These are phyloP conservation scores for Pestalotiopsis sp. DNA, from an alignment of 2,329 filamentous ascomycete genomes.

Conservation along the genomic window DNA sequence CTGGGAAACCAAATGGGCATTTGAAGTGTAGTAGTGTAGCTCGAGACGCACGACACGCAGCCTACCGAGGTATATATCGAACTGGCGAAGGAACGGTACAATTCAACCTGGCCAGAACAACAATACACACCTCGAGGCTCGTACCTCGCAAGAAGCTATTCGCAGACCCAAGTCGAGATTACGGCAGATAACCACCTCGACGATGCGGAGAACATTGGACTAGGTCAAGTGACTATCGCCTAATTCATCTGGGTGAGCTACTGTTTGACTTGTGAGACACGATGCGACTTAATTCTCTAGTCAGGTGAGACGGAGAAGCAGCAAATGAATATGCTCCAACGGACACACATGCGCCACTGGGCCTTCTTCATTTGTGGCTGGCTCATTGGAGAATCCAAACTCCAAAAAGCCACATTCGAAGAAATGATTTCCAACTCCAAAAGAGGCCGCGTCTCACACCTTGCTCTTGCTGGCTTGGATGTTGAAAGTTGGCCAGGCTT, in stretches of 20 bases:
- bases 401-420: background rate
- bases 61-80: no score
- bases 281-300: background rate
- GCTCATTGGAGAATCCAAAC: background rate
- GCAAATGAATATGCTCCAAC: conserved; percentile 1
- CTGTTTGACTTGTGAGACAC: background rate
- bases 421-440: background rate
- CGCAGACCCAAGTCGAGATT: no score
- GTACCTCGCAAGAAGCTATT: no score
- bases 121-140: no score
- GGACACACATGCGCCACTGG: background rate
- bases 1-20: no score
- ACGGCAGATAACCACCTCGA: no score
- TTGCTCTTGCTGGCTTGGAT: background rate
- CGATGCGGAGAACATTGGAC: background rate
- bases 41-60: no score
- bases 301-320: background rate
- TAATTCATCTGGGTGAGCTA: no score
- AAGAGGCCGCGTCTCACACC: background rate
- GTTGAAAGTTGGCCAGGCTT: no score
- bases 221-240: background rate
- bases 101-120: no score
- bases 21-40: no score
- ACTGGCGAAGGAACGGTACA: no score
- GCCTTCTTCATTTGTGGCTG: background rate